Evolutionary conservation across 106 monocot species (phyloP), one percentile per base, ranked within the genome.

Genomic region (Acanthochlamys bracteata): DNA sequence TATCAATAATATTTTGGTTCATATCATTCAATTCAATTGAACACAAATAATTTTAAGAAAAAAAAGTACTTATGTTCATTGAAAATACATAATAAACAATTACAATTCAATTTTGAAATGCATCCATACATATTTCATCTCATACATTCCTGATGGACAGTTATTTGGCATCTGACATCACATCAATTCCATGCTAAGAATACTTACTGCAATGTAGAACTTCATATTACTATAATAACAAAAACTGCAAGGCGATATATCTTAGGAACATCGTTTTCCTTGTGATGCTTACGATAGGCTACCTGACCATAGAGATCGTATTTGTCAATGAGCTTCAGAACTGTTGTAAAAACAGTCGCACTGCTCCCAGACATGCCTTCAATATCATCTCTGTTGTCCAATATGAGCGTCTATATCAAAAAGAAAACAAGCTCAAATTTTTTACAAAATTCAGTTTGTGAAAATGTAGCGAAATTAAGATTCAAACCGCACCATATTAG

Each of bases 261-360:
- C 16, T 81, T 66, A 22, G 89, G 89, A 21, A 89, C 88, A 42
- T 88, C 84, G 7, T 41, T 63, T 42, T 88, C 84, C 57, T 78
- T 84, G 67, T 88, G 88, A 64, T 84, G 89, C 70, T 89, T 89
- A 2, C 84, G 89, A 25, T 84, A 84, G 11, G 89, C 84, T 60
- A 89, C 89, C 55, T 79, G 80, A 39, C 89, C 89, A 52, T 89
- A 89, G 20, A 89, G 75, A 59, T 89, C 89, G 22, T 89, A 84
- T 42, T 39, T 72, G 47, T 89, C 89, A n/a, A 89, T 84, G 21
- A 89, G 78, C 71, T 79, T 89, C 0, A 89, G 67, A 3, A 89
- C 89, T 14, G 69, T 57, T 4, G 84, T 84, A 2, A 89, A 70
- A 17, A 89, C 84, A 0, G 84, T 53, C 0, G 75, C 33, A 49